Evolutionary conservation across 75 land plant genomes (phyloP), one percentile per base, ranked within the genome.

Genomic region (Picea sitchensis): DNA sequence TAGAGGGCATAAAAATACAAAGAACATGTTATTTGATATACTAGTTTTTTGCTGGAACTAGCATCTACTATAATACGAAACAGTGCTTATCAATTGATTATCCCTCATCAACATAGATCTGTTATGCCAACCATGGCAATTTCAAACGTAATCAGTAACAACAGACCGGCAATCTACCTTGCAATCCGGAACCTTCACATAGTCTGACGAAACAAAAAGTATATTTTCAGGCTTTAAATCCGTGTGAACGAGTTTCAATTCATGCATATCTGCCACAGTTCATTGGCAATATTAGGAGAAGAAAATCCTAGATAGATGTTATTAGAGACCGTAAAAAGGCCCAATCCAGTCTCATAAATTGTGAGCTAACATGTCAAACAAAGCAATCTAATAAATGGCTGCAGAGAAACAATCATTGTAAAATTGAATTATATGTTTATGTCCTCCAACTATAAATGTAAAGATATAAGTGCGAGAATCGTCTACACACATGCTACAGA

Each of bases 401-500:
- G 2, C 41, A 17, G 18, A 69, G 18, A 38, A 17, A 7, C 30
- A 17, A 18, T 38, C 47, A 3, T 3, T 30, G 30, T 30, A 38
- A 69, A 8, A 14, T 14, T 38, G 18, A 69, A 69, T 38, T n/a
- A 38, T 17, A 7, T 36, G n/a, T 17, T 69, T 41, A 69, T 36
- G 47, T 17, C 20, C 3, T 17, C n/a, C 17, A 6, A 69, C 44
- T 17, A 2, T 15, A 69, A 17, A 74, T 56, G 23, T 74, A 51
- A 51, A 56, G 23, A 26, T 26, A 74, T 41, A 54, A 51, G 44
- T 18, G 59, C 59, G 68, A 74, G 76, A 23, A 81, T 60, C 65
- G 63, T 69, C 78, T 79, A 91, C 93, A 85, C 86, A 95, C 98
- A 95, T 86, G 98, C 98, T 67, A 94, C 91, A 86, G 90, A 88